phyloP scores from a whole-genome alignment of 1,139 yeast genomes.

The Taphrina confusa region DNA sequence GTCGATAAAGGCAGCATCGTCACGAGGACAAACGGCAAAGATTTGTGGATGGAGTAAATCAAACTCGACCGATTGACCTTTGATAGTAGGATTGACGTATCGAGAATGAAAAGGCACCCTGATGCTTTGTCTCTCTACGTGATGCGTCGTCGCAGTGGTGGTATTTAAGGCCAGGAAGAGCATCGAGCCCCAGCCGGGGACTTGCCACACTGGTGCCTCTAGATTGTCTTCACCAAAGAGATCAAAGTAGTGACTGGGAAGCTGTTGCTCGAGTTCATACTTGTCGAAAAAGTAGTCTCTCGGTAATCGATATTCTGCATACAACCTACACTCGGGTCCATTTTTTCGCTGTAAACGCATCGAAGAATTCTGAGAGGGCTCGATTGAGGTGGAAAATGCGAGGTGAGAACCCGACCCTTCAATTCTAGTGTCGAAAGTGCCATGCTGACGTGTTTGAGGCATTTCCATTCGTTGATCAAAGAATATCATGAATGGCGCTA shows the following conservation, averaged over 20 bases:
- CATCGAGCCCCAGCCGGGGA: constrained; percentile 27
- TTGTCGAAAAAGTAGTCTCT: constrained; percentile 20
- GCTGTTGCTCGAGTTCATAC: constrained; percentile 9
- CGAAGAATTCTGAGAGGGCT: neutral
- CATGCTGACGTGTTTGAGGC: neutral
- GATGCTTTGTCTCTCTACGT: too few relatives aligned
- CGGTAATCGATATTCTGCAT: constrained; percentile 13
- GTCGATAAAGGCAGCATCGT: constrained; percentile 20
- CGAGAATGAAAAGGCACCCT: constrained; percentile 23
- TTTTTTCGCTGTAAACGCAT: neutral
- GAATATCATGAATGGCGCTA: constrained; percentile 25
- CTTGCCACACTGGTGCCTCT: constrained; percentile 32
- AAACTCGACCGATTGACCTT: neutral
- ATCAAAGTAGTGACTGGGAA: neutral
- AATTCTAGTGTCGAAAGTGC: neutral
- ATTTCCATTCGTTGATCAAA: constrained; percentile 24
- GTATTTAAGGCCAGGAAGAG: neutral
- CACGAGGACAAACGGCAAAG: constrained; percentile 10
- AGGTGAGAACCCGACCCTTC: constrained; percentile 17
- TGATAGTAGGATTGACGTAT: neutral
- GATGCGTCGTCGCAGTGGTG: neutral
- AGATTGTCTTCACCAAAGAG: constrained; percentile 31
- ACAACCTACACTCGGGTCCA: neutral
- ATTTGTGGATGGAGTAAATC: neutral
- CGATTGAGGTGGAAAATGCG: neutral